Base-by-base conservation (phyloP, 2,329 filamentous ascomycete species). In the Ophiostoma ips region DNA sequence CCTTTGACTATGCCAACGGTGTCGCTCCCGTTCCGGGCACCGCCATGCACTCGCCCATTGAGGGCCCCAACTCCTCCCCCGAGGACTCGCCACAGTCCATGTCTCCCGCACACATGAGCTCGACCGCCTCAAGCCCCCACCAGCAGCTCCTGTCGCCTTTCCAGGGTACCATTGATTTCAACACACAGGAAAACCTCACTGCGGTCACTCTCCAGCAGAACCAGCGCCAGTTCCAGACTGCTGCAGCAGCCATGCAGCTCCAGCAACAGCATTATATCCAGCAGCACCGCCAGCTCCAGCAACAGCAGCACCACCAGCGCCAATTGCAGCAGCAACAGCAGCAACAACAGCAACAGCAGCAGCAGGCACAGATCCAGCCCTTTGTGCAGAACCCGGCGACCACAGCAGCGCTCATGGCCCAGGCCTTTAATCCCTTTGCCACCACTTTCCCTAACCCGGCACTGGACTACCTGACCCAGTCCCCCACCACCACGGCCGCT, bases 151-250 rank as follows among this genome's bases (percentile, higher is more conserved):
- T 73, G 31, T 78, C 76, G 55, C 74, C 76, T 4, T 77, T 71
- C 60, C 71, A 73, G 58, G 64, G 68, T 45, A 62, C 70, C 40
- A 64, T 68, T 50, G 75, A 75, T 59, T 66, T 72, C 13, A 70
- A 70, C 56, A 64, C 71, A 31, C 63, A 69, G 11, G 63, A 66
- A 13, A 63, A 73, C 46, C 62, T 82, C 55, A 74, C 75, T 44
- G 76, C 81, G 64, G 82, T 78, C 77, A 72, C 77, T 19, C 70
- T 82, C 48, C 71, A 75, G 50, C 72, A 76, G 55, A 71, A 73
- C 47, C 72, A 72, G 57, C 70, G 71, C 52, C 69, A 71, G 43
- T 61, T 57, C 16, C 69, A 71, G 40, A 10, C 28, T 13, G 31
- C 28, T 13, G 31, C 43, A 3, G 10, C 43, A 8, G 61, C 53